Percentiles rank a stretch among this genome's conserved stretches.
Conservation (phyloP, 768 basidiomycete species). For the Leccinum barrowsii region DNA sequence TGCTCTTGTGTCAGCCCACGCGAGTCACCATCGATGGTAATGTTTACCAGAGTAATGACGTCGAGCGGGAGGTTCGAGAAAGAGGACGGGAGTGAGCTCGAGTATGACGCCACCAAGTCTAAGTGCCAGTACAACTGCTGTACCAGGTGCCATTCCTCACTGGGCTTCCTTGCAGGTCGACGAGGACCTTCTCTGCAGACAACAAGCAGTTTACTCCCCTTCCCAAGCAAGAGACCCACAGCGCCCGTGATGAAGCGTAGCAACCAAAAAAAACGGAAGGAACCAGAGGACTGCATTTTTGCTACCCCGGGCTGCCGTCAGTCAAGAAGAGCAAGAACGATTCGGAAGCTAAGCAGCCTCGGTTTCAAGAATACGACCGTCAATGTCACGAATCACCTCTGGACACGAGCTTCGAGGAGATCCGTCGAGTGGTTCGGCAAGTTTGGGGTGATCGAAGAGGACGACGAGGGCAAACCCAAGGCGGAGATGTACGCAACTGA, state of each 20-base stretch:
- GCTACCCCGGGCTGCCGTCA: constrained; percentile 48
- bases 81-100: constrained; percentile 83
- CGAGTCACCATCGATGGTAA: too few relatives aligned
- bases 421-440: constrained; percentile 27
- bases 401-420: constrained; percentile 69
- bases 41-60: too few relatives aligned
- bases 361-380: constrained; percentile 89
- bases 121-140: constrained; percentile 32
- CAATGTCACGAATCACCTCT: constrained; percentile 77
- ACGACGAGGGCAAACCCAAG: constrained; percentile 84
- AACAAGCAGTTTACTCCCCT: constrained; percentile 94
- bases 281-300: constrained; percentile 64
- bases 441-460: constrained; percentile 86
- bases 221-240: too few relatives aligned
- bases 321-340: constrained; percentile 68
- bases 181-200: constrained; percentile 79
- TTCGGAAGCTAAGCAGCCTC: constrained; percentile 42
- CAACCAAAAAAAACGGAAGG: constrained; percentile 54
- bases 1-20: too few relatives aligned
- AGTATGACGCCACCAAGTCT: constrained; percentile 75
- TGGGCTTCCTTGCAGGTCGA: constrained; percentile 55
- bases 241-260: too few relatives aligned
- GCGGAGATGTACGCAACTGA: constrained; percentile 93
- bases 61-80: constrained; percentile 46
- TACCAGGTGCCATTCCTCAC: background rate